Base-by-base conservation (phyloP, 2,329 filamentous ascomycete species). In the Hypocreales sp. region DNA sequence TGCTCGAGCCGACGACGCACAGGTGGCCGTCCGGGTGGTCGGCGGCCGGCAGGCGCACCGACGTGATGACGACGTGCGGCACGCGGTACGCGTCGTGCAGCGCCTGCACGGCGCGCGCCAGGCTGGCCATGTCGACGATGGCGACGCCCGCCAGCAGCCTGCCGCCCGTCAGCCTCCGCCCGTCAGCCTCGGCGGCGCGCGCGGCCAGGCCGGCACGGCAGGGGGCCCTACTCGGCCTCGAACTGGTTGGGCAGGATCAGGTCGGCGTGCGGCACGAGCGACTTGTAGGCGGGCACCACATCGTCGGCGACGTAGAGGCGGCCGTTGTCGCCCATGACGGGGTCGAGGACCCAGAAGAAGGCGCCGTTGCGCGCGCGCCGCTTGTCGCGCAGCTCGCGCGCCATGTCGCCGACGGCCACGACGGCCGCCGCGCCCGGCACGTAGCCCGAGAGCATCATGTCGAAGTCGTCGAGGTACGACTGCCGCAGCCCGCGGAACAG, bases 261-360 rank as follows among this genome's bases (percentile, higher is more conserved):
- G 51, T 98, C 90, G 3, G 90, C 87, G 41, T 87, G 67, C 20
- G 65, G 65, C 14, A 95, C 60, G 31, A 93, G 61, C 15, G 62
- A 62, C 54, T 83, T 87, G 53, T 95, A 98, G 10, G 80, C 84
- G 0, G 86, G 86, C 11, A 95, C 80, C 4, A 92, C 83, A 37
- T 92, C 83, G 41, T 87, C 76, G 5, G 78, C 80, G 7, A 98
- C 87, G 46, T 98, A 98, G 9, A 98, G 63, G 39, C 69, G 72
- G 26, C 84, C 90, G 44, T 94, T 84, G 48, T 98, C 90, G 17
- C 90, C 90, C 90, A 98, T 98, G 25, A 98, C 90, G 0, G 92
- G 90, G 50, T 98, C 90, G 15, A 98, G 66, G 3, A 93, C 82
- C 87, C 87, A 95, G 56, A 95, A 95, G 58, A 95, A 93, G 24